Evolutionary conservation across 1,284 basidiomycete genomes (phyloP).

Genomic region (Cutaneotrichosporon cavernicola): DNA sequence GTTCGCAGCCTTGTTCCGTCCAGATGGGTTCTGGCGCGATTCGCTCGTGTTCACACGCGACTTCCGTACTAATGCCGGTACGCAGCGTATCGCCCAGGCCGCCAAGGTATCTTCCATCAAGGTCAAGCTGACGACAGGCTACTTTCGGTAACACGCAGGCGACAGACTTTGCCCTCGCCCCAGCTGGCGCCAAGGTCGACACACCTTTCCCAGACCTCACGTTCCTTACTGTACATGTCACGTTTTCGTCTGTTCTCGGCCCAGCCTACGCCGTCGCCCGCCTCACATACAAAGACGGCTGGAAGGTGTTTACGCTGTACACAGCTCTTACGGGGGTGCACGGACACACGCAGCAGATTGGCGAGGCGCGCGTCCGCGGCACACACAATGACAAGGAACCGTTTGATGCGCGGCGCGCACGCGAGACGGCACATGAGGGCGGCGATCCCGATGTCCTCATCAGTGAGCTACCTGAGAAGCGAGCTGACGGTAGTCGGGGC

Average conservation of each 20-base stretch:
- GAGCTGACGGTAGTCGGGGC: constrained; percentile 56
- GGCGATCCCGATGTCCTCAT: constrained; percentile 6
- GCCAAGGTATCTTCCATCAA: constrained; percentile 15
- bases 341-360: neutral
- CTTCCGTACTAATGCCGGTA: constrained; percentile 30
- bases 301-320: constrained; percentile 3
- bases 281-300: constrained; percentile 2
- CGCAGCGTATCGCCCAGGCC: constrained; percentile 34
- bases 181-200: neutral
- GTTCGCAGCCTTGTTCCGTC: constrained; percentile 9
- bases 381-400: constrained; percentile 9
- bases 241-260: neutral
- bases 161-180: constrained; percentile 3
- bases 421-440: neutral
- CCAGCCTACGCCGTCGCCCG: neutral
- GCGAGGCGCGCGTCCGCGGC: neutral
- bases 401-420: neutral
- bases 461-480: neutral
- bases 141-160: neutral
- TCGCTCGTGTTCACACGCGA: constrained; percentile 38
- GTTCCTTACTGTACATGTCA: constrained; percentile 1
- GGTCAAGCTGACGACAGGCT: neutral
- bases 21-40: constrained; percentile 21
- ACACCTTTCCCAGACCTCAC: constrained; percentile 5
- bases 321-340: neutral